Evolutionary conservation across 306 rosid genomes (phyloP), one percentile per base, ranked within the genome.

Genomic region (Luffa aegyptiaca): DNA sequence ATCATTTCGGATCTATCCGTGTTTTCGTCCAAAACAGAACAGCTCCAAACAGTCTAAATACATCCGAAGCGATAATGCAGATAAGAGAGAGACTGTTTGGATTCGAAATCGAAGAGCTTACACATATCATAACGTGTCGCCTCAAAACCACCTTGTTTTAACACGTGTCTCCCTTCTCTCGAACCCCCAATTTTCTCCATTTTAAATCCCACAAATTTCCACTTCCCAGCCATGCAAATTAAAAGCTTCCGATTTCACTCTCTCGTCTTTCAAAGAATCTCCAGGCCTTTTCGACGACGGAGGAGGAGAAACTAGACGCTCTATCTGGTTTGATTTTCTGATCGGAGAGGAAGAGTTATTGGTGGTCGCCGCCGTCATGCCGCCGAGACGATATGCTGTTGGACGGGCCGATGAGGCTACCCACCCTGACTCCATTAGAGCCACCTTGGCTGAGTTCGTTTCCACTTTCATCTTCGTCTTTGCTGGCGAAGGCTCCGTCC

Each of bases 401-500:
- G 96, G 96, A 83, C 86, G 99, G 84, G 90, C 85, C 13, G 97
- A 95, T 65, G 99, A 95, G 80, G 99, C 94, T 63, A 91, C 92
- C 7, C 94, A 93, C 79, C 99, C 99, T 0, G 99, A 95, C 80
- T 90, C 99, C 86, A 81, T 95, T 76, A 88, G 99, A 84, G 99
- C 97, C 18, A 46, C 97, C 69, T 71, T 95, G 58, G 97, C 97
- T 61, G 99, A 95, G 87, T 91, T 95, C 70, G 76, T 88, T 10
- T 87, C 99, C 46, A 95, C 97, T 74, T 81, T 88, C 87, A 87
- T 95, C 87, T 95, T 91, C 76, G 99, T 95, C 70, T 95, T 95
- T 73, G 96, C 97, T 17, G 97, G 93, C 68, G 97, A 93, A 91
- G 99, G 99, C 92, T 90, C 96, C n/a, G 52, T 90, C 72, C 97